These are phyloP conservation scores for Camelina sativa DNA, from an alignment of 345 rosid genomes.

Conservation along the genomic window DNA sequence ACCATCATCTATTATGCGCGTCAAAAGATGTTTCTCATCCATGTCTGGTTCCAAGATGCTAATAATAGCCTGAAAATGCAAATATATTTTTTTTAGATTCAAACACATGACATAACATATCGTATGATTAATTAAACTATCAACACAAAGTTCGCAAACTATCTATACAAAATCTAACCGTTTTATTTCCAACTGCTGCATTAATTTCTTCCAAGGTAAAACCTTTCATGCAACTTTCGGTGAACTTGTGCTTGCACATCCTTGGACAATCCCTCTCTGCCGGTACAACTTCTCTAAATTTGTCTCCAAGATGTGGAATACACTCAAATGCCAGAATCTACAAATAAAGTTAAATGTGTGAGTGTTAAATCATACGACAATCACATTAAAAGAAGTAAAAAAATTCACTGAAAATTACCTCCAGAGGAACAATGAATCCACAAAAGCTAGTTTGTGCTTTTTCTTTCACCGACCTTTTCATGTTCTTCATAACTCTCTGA, in stretches of 20 bases:
- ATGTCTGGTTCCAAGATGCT: too few relatives aligned
- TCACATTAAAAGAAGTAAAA: too few relatives aligned
- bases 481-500: background rate
- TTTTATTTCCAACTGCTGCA: background rate
- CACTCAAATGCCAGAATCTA: slow-evolving; percentile 1
- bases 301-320: background rate
- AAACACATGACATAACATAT: background rate
- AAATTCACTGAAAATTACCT: background rate
- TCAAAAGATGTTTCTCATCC: too few relatives aligned
- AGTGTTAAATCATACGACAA: too few relatives aligned
- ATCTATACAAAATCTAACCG: background rate
- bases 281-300: background rate
- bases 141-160: too few relatives aligned
- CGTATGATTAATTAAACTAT: too few relatives aligned
- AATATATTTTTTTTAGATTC: background rate
- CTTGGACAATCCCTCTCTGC: background rate
- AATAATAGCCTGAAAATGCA: too few relatives aligned
- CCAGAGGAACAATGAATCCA: background rate
- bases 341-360: too few relatives aligned
- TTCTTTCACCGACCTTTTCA: background rate
- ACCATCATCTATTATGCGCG: too few relatives aligned
- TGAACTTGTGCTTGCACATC: background rate
- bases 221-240: background rate
- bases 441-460: background rate
- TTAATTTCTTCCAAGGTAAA: background rate